phyloP scores from a whole-genome alignment of 1,284 basidiomycete genomes.

The Lignosus rhinocerotis region DNA sequence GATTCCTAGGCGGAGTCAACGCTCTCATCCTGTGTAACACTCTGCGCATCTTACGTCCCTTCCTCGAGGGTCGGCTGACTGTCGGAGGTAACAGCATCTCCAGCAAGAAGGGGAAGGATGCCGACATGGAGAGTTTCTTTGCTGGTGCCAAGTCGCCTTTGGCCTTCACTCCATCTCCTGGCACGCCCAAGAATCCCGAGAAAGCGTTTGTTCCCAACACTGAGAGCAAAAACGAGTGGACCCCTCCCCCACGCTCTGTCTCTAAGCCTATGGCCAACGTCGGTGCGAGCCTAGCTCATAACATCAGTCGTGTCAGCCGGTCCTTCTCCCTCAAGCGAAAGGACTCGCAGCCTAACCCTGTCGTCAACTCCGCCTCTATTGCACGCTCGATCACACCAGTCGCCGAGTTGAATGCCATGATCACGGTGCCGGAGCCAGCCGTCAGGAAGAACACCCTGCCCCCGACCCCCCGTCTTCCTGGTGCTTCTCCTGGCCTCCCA shows the following conservation, averaged over 20 bases:
- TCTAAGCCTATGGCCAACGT: slow-evolving; percentile 11
- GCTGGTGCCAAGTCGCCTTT: slow-evolving; percentile 31
- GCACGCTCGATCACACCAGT: slow-evolving; percentile 40
- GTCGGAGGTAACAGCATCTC: neutral
- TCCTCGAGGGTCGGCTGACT: slow-evolving; percentile 35
- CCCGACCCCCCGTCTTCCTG: slow-evolving; percentile 12
- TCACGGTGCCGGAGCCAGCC: slow-evolving; percentile 29
- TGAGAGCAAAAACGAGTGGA: slow-evolving; percentile 21
- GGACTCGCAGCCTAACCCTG: slow-evolving; percentile 8
- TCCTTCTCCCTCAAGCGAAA: slow-evolving; percentile 21
- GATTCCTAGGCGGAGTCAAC: slow-evolving; percentile 54
- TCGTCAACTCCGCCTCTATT: slow-evolving; percentile 22
- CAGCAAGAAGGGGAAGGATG: slow-evolving; percentile 1
- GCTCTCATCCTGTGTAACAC: slow-evolving; percentile 67
- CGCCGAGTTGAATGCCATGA: slow-evolving; percentile 33
- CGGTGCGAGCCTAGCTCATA: slow-evolving; percentile 13
- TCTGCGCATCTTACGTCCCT: slow-evolving; percentile 60
- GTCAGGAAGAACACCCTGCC: slow-evolving; percentile 20
- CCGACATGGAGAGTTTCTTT: slow-evolving; percentile 35
- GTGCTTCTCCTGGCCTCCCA: slow-evolving; percentile 20
- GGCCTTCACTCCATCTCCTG: slow-evolving; percentile 21
- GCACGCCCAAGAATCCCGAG: slow-evolving; percentile 21
- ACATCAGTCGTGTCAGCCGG: slow-evolving; percentile 15
- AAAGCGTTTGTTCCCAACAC: slow-evolving; percentile 22
- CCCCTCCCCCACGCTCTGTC: slow-evolving; percentile 17